Conservation (phyloP, 2,329 filamentous ascomycete genomes). For the Pseudocercospora macadamiae region DNA sequence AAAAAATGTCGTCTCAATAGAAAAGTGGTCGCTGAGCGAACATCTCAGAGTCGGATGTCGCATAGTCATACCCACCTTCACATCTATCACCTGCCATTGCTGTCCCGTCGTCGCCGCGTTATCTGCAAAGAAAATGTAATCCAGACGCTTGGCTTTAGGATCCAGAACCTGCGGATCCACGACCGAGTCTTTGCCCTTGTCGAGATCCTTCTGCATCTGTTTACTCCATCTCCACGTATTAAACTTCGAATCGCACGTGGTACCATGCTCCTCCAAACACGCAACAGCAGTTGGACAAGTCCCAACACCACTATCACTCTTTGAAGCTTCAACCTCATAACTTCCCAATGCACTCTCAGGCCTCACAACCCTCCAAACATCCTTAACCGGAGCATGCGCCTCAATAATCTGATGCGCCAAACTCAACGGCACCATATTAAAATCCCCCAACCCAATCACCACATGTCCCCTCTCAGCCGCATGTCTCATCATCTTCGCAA, state of each 20-base stretch:
- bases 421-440: slow-evolving; percentile 92
- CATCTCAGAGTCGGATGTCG: slow-evolving; percentile 80
- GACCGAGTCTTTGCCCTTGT: slow-evolving; percentile 64
- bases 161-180: slow-evolving; percentile 70
- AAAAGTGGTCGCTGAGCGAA: slow-evolving; percentile 93
- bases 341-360: slow-evolving; percentile 82
- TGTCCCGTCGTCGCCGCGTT: slow-evolving; percentile 35
- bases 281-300: slow-evolving; percentile 68
- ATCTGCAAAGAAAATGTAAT: slow-evolving; percentile 84
- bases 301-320: slow-evolving; percentile 61
- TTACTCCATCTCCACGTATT: slow-evolving; percentile 95
- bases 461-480: slow-evolving; percentile 80
- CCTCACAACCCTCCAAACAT: slow-evolving; percentile 83
- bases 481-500: slow-evolving; percentile 82
- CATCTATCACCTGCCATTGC: slow-evolving; percentile 71
- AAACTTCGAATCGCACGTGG: slow-evolving; percentile 80
- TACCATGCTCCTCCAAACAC: slow-evolving; percentile 80
- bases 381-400: slow-evolving; percentile 73
- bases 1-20: slow-evolving; percentile 76
- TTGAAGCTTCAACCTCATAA: slow-evolving; percentile 68
- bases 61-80: slow-evolving; percentile 76
- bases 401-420: slow-evolving; percentile 83
- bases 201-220: slow-evolving; percentile 67
- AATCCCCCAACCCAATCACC: slow-evolving; percentile 86
- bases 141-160: slow-evolving; percentile 78